Conservation (phyloP, 2,329 filamentous ascomycete species). For the Colletotrichum coccodes region DNA sequence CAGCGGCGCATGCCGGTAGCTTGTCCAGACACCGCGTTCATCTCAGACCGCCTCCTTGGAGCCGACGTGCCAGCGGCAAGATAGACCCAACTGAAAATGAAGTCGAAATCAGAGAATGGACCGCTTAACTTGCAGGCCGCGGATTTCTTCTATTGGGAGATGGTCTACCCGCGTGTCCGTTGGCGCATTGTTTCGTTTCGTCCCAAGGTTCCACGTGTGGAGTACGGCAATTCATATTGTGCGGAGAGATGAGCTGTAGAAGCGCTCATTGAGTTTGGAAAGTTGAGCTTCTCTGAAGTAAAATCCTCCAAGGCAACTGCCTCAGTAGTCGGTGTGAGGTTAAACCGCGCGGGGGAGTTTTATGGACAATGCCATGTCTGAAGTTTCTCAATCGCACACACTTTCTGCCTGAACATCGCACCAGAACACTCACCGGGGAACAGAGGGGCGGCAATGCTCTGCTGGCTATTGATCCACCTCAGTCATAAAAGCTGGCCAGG, state of each 20-base stretch:
- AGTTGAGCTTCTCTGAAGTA: background rate
- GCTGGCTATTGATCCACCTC: background rate
- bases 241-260: background rate
- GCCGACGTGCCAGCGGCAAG: conserved; percentile 6
- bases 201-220: conserved; percentile 24
- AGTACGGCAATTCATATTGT: conserved; percentile 14
- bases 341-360: background rate
- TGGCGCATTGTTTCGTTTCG: conserved; percentile 30
- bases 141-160: background rate
- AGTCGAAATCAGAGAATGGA: background rate
- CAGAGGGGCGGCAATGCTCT: background rate
- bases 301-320: background rate
- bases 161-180: conserved; percentile 1
- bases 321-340: background rate
- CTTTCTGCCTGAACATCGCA: background rate
- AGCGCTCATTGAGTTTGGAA: conserved; percentile 6
- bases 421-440: background rate
- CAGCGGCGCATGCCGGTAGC: background rate
- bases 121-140: background rate
- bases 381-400: background rate
- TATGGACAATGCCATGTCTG: background rate
- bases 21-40: conserved; percentile 5
- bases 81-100: conserved; percentile 11
- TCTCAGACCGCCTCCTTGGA: conserved; percentile 1
- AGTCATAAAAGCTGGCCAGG: background rate